Conservation (phyloP, 768 basidiomycete species). For the Tubosaeta sp. region DNA sequence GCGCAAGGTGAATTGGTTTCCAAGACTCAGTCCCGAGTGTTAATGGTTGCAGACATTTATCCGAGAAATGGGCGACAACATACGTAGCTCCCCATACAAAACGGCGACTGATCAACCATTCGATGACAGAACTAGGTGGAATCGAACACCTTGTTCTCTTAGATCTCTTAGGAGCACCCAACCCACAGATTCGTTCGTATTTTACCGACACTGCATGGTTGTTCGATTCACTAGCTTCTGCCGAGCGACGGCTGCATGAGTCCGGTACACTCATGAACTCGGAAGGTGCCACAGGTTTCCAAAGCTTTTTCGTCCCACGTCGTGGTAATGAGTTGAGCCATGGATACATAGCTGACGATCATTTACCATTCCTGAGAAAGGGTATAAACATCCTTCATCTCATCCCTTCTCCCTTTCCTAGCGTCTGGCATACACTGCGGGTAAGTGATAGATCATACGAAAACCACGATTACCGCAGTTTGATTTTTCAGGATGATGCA, state of each 20-base stretch:
- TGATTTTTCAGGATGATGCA: conserved; percentile 72
- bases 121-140: conserved; percentile 60
- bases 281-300: conserved; percentile 40
- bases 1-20: conserved; percentile 62
- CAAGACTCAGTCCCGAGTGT: background rate
- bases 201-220: conserved; percentile 92
- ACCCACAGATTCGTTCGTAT: conserved; percentile 75
- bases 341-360: conserved; percentile 86
- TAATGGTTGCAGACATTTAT: conserved; percentile 64
- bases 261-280: conserved; percentile 57
- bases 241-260: conserved; percentile 68
- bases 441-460: conserved; percentile 39
- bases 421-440: conserved; percentile 78
- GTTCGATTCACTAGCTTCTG: conserved; percentile 68
- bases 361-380: conserved; percentile 77
- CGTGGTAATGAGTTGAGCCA: conserved; percentile 32
- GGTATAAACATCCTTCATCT: conserved; percentile 90
- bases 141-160: conserved; percentile 92
- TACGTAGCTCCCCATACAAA: conserved; percentile 60
- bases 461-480: background rate
- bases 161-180: conserved; percentile 80
- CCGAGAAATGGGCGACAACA: conserved; percentile 74
- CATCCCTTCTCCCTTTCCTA: conserved; percentile 85
- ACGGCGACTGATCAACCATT: conserved; percentile 51
- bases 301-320: conserved; percentile 66